Base-by-base conservation (phyloP, 768 basidiomycete genomes). In the Auriculariales sp. region DNA sequence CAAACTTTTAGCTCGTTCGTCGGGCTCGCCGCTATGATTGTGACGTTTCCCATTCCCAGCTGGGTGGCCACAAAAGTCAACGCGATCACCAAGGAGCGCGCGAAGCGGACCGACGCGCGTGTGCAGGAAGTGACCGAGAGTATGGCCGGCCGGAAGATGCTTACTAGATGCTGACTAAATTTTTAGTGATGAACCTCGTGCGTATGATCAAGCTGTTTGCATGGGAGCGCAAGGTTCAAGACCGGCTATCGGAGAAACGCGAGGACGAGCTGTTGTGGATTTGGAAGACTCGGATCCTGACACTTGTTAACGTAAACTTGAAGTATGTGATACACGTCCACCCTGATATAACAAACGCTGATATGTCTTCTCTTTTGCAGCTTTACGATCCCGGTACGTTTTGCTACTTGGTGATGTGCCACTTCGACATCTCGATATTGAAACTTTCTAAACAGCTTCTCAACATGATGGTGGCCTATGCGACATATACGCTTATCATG, bases 251-350 rank as follows among this genome's bases (percentile, higher is more conserved):
- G 7, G 58, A 49, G 24, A 63, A 64, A 51, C 58, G 68, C 45
- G 64, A 64, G 30, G 59, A 55, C 11, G 68, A 69, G 53, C 53
- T 69, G 14, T 50, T 55, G 4, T 71, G 69, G 61, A 64, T 80
- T 34, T 72, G 70, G 67, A 74, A 71, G 56, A 62, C 69, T 36
- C 71, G 77, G 57, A 56, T 80, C 28, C 62, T 77, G n/a, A 68
- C 70, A 27, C 56, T 83, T 10, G 54, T 69, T 53, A 71, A 70
- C 59, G 66, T 57, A 24, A 60, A 62, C 45, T 46, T 70, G 42
- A 73, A 72, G 73, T 75, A 54, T 14, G 67, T 62, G 19, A 12
- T 25, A 22, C 12, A 7, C 19, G 39, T 44, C 19, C 7, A 12
- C 19, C 6, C n/a, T n/a, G n/a, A n/a, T n/a, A n/a, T n/a, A n/a